Conservation (phyloP, 192 early-diverging fungal genomes). For the Rhizoclosmatium globosum region DNA sequence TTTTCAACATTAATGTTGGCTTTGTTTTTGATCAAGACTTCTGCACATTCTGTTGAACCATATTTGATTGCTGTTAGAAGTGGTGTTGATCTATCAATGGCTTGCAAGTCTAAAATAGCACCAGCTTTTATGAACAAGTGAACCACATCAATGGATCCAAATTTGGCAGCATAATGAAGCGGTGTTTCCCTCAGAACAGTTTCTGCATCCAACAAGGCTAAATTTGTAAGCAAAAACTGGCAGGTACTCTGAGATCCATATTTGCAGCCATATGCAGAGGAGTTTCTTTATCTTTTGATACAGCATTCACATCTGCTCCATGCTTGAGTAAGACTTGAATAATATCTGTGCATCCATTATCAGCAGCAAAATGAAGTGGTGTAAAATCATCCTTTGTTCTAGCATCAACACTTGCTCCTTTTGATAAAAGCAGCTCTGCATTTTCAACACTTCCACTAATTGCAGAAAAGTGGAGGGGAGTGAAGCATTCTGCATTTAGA, state of each 20-base stretch:
- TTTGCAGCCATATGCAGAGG: background rate
- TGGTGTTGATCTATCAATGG: background rate
- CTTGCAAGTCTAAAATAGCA: background rate
- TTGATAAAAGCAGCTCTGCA: background rate
- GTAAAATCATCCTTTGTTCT: background rate
- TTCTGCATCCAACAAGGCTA: background rate
- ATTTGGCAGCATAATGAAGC: background rate
- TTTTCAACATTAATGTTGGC: background rate
- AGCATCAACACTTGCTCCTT: background rate
- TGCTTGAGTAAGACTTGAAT: background rate
- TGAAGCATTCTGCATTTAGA: too few species aligned
- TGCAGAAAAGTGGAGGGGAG: background rate
- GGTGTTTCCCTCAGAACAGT: background rate
- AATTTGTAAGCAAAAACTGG: background rate
- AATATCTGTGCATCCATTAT: background rate
- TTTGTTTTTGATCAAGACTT: background rate
- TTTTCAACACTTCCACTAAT: background rate
- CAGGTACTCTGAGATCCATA: background rate
- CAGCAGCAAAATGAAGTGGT: background rate
- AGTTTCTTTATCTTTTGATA: background rate
- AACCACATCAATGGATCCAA: background rate
- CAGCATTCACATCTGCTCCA: background rate
- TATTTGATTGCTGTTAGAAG: background rate
- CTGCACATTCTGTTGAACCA: background rate
- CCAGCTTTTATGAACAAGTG: background rate